Conservation (phyloP, 2,329 filamentous ascomycete species). For the Neofusicoccum sp. region DNA sequence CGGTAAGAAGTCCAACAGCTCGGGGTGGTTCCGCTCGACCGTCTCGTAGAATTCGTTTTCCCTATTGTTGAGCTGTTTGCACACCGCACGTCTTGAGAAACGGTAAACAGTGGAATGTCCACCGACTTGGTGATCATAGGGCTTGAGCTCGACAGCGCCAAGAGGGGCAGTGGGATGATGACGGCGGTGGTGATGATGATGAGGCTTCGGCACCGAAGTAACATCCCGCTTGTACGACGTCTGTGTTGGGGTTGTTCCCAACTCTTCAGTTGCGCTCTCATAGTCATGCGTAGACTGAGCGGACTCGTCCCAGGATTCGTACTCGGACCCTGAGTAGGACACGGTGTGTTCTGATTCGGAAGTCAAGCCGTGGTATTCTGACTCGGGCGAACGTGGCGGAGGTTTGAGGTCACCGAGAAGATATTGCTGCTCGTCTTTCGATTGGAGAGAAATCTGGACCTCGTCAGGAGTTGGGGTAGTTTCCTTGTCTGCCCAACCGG, state of each 20-base stretch:
- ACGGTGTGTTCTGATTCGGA: constrained; percentile 27
- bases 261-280: constrained; percentile 57
- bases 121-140: constrained; percentile 96
- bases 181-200: constrained; percentile 32
- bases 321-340: constrained; percentile 43
- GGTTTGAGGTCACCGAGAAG: constrained; percentile 61
- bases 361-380: constrained; percentile 22
- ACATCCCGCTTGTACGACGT: constrained; percentile 22
- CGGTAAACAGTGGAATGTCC: constrained; percentile 96
- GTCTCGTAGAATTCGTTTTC: constrained; percentile 99
- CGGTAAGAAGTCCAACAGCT: constrained; percentile 87
- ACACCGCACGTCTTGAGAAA: constrained; percentile 92
- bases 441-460: constrained; percentile 65
- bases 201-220: constrained; percentile 28
- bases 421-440: constrained; percentile 61
- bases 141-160: constrained; percentile 92
- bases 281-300: constrained; percentile 50
- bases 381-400: constrained; percentile 42
- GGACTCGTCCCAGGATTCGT: constrained; percentile 46
- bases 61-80: constrained; percentile 96
- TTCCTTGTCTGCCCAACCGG: constrained; percentile 14
- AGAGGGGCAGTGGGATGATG: constrained; percentile 61
- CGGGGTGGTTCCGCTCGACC: constrained; percentile 86
- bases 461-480: constrained; percentile 45
- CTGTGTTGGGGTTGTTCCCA: constrained; percentile 41